phyloP scores from a whole-genome alignment of 2,329 filamentous ascomycete genomes.

The Cladosporium sp. region DNA sequence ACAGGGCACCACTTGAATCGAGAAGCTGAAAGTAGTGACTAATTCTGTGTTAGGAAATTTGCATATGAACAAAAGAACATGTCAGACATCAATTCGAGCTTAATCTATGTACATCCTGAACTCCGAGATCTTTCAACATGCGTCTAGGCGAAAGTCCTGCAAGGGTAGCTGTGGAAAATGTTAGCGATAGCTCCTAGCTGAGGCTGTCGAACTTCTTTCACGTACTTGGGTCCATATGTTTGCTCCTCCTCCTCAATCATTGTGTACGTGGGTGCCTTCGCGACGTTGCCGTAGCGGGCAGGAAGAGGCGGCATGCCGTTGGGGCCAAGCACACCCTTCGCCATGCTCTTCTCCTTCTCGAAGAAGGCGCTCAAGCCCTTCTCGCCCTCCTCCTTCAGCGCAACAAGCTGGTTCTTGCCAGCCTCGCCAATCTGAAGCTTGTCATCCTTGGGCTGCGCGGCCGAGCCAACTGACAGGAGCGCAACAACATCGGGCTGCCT shows the following conservation, averaged over 20 bases:
- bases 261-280: constrained; percentile 52
- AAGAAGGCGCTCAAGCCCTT: constrained; percentile 70
- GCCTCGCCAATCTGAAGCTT: constrained; percentile 67
- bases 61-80: constrained; percentile 16
- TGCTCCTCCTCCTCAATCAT: constrained; percentile 65
- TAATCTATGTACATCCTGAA: constrained; percentile 12
- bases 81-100: constrained; percentile 9
- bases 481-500: constrained; percentile 81
- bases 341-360: constrained; percentile 56
- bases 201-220: no score
- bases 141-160: constrained; percentile 39
- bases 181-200: constrained; percentile 18
- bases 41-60: not conserved
- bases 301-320: constrained; percentile 85
- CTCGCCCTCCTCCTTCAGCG: constrained; percentile 69
- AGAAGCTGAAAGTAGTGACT: not conserved
- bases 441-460: constrained; percentile 74
- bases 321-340: constrained; percentile 61
- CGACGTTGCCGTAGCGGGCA: constrained; percentile 34
- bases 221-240: constrained; percentile 54
- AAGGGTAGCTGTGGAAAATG: constrained; percentile 37
- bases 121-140: not conserved
- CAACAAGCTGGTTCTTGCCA: constrained; percentile 69
- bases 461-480: constrained; percentile 79
- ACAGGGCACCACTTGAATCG: not conserved